Conservation (phyloP, 768 basidiomycete genomes). For the Rhodotorula graminis region DNA sequence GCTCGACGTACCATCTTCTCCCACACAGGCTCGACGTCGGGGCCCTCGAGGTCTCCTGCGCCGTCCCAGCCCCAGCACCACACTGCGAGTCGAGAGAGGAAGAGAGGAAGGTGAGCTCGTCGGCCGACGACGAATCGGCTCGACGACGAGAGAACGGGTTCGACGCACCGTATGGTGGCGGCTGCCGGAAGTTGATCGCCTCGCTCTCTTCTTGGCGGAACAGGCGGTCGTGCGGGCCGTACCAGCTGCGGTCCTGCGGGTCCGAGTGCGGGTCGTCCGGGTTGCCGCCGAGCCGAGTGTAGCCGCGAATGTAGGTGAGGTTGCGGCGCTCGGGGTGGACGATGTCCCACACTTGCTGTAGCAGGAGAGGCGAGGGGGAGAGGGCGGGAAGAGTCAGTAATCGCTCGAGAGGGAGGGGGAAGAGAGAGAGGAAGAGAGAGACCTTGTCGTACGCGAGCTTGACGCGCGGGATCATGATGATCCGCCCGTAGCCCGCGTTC, state of each 20-base stretch:
- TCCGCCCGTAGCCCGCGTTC: conserved; percentile 89
- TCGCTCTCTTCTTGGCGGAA: conserved; percentile 85
- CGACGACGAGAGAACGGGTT: not conserved
- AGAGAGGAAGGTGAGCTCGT: no score
- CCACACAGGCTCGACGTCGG: conserved; percentile 98
- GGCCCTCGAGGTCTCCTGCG: conserved; percentile 93
- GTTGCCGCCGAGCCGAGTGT: conserved; percentile 87
- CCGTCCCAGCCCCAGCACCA: conserved; percentile 99
- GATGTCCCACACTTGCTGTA: conserved; percentile 84
- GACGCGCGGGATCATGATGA: conserved; percentile 95
- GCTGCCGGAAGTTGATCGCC: conserved; percentile 67
- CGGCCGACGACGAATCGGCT: not conserved
- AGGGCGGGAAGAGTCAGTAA: not conserved
- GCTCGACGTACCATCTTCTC: conserved; percentile 50
- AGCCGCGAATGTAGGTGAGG: conserved; percentile 91
- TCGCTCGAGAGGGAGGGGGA: not conserved
- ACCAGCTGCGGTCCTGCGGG: conserved; percentile 96
- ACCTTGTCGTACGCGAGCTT: conserved; percentile 92
- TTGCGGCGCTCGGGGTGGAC: conserved; percentile 87
- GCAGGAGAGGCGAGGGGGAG: no score
- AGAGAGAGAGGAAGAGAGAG: conserved; percentile 38
- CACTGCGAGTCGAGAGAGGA: conserved; percentile 53
- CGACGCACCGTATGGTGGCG: conserved; percentile 77
- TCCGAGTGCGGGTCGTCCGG: conserved; percentile 94
- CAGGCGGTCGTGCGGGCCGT: conserved; percentile 90